These are phyloP conservation scores for Caryopteris hybrid DNA, from an alignment of 305 asterid species.

Conservation along the genomic window DNA sequence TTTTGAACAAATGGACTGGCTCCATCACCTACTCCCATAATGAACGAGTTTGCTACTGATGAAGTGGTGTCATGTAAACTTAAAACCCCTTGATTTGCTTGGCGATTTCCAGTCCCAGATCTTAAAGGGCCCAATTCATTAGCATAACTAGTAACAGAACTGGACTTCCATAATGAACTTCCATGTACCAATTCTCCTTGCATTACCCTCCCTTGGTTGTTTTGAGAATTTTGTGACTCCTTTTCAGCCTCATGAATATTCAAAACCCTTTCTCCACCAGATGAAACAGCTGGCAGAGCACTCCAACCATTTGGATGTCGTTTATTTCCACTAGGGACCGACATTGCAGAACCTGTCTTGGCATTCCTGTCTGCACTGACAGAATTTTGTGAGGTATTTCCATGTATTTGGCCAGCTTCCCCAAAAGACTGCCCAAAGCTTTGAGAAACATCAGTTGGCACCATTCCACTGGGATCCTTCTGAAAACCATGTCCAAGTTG, in stretches of 20 bases:
- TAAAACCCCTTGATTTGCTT: slow-evolving; percentile 37
- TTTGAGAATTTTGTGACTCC: slow-evolving; percentile 33
- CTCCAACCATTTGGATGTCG: slow-evolving; percentile 51
- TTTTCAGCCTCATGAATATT: slow-evolving; percentile 37
- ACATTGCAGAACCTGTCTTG: slow-evolving; percentile 27
- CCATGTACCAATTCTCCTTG: slow-evolving; percentile 48
- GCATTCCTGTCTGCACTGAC: slow-evolving; percentile 36
- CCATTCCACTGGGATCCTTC: slow-evolving; percentile 34
- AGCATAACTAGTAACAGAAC: slow-evolving; percentile 33
- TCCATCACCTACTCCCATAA: slow-evolving; percentile 38
- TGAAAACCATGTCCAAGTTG: slow-evolving; percentile 12
- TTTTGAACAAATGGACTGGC: slow-evolving; percentile 42
- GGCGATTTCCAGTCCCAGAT: slow-evolving; percentile 38
- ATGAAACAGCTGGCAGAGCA: slow-evolving; percentile 36
- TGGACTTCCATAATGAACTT: slow-evolving; percentile 44
- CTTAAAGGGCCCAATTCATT: slow-evolving; percentile 38
- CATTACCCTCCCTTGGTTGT: slow-evolving; percentile 34
- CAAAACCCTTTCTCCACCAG: slow-evolving; percentile 37
- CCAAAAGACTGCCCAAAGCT: slow-evolving; percentile 40
- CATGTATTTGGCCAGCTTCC: slow-evolving; percentile 40
- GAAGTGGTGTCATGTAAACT: slow-evolving; percentile 37
- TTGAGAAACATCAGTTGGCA: slow-evolving; percentile 42
- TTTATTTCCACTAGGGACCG: slow-evolving; percentile 40
- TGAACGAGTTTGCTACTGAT: slow-evolving; percentile 32
- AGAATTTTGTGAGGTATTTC: slow-evolving; percentile 38